phyloP scores from a whole-genome alignment of 768 basidiomycete species.

The Punctularia strigosozonata region DNA sequence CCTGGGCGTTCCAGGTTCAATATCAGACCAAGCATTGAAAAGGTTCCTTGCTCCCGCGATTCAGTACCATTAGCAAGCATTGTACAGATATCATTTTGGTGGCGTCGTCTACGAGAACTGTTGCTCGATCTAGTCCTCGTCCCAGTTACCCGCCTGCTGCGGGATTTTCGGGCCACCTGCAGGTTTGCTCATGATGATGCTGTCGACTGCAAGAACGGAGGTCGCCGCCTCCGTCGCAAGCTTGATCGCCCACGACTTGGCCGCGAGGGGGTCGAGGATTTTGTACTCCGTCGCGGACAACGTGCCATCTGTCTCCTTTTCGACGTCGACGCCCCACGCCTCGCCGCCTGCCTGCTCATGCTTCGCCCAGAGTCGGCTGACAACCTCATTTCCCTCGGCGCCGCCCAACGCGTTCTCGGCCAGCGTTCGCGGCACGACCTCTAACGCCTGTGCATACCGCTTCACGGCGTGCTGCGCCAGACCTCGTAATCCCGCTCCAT shows the following conservation, averaged over 20 bases:
- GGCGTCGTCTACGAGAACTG: too few species aligned
- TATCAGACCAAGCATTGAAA: slow-evolving; percentile 11
- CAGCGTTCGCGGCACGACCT: slow-evolving; percentile 84
- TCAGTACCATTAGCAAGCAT: too few species aligned
- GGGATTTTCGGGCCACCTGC: slow-evolving; percentile 82
- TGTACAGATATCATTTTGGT: too few species aligned
- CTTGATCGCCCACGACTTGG: slow-evolving; percentile 82
- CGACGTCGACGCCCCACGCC: slow-evolving; percentile 79
- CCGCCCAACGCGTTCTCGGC: slow-evolving; percentile 93
- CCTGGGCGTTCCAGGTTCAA: slow-evolving; percentile 29
- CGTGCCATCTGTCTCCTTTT: slow-evolving; percentile 75
- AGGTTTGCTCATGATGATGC: slow-evolving; percentile 96
- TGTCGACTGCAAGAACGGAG: slow-evolving; percentile 88
- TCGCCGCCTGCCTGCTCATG: slow-evolving; percentile 70
- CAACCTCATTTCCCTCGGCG: slow-evolving; percentile 86
- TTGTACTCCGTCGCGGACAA: slow-evolving; percentile 46
- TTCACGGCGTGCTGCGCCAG: slow-evolving; percentile 90
- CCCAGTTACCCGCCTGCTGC: slow-evolving; percentile 82
- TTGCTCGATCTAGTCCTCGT: too few species aligned
- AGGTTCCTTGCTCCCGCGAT: too few species aligned
- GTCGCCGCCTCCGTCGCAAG: slow-evolving; percentile 89
- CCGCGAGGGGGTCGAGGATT: slow-evolving; percentile 81
- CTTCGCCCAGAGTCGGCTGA: slow-evolving; percentile 82
- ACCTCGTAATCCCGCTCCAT: slow-evolving; percentile 82
- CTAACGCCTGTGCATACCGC: slow-evolving; percentile 79